phyloP scores from a whole-genome alignment of 1,139 yeast genomes.

The Zygoascus sp. region DNA sequence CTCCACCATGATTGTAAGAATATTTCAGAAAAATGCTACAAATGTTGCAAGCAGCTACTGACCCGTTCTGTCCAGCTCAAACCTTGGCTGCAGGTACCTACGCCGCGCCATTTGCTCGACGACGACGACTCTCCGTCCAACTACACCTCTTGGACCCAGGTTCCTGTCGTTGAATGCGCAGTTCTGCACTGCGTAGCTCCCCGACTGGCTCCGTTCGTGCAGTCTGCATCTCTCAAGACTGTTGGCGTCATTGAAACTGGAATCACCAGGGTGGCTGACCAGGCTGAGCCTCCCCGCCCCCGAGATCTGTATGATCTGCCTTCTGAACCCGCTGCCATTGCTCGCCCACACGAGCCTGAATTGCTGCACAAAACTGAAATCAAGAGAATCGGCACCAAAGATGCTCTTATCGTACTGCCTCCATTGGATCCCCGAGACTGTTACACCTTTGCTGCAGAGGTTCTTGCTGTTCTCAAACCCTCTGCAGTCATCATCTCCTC shows the following conservation, averaged over 20 bases:
- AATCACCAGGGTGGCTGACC: constrained; percentile 6
- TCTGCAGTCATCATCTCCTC: constrained; percentile 18
- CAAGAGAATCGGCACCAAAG: constrained; percentile 7
- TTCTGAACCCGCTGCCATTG: not conserved
- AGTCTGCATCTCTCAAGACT: constrained; percentile 4
- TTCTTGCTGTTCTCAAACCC: constrained; percentile 19
- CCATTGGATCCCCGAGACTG: constrained; percentile 22
- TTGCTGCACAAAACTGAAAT: constrained; percentile 15
- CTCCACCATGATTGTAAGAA: constrained; percentile 15
- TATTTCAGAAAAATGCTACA: not conserved
- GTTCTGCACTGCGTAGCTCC: constrained; percentile 19
- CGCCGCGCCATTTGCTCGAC: constrained; percentile 50
- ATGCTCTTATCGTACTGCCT: constrained; percentile 16
- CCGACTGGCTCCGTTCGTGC: constrained; percentile 18
- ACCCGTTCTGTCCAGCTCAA: constrained; percentile 41
- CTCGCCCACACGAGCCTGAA: constrained; percentile 8
- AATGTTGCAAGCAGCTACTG: not conserved
- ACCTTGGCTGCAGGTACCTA: constrained; percentile 51
- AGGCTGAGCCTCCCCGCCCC: constrained; percentile 2
- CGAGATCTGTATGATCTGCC: constrained; percentile 12
- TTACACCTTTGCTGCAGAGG: constrained; percentile 18
- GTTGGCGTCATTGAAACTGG: constrained; percentile 20
- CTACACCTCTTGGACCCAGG: constrained; percentile 22
- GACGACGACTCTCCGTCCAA: constrained; percentile 36
- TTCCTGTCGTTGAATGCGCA: constrained; percentile 7